These are phyloP conservation scores for Mimosa bimucronata DNA, from an alignment of 306 rosid species.

Conservation along the genomic window DNA sequence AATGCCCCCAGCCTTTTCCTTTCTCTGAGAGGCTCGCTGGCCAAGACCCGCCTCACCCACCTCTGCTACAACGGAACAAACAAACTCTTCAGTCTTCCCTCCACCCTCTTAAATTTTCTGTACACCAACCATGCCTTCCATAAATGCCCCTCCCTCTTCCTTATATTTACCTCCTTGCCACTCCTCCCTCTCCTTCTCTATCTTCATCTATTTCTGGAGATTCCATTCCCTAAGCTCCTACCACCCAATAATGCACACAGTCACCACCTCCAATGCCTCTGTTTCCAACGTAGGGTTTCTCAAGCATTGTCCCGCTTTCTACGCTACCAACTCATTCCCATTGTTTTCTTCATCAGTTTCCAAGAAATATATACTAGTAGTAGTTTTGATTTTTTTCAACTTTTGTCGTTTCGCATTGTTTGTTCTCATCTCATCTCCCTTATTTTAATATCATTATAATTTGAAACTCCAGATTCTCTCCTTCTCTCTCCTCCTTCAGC, in stretches of 20 bases:
- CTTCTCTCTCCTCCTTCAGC: constrained; percentile 34
- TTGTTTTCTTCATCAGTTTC: constrained; percentile 42
- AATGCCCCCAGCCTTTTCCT: constrained; percentile 3
- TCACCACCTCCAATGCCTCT: constrained; percentile 43
- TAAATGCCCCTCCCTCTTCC: constrained; percentile 45
- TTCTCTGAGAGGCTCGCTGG: constrained; percentile 34
- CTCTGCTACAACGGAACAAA: constrained; percentile 35
- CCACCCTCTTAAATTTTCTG: constrained; percentile 10
- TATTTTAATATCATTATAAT: constrained; percentile 35
- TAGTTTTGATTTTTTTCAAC: constrained; percentile 35
- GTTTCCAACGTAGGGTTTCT: constrained; percentile 45
- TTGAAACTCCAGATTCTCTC: constrained; percentile 50
- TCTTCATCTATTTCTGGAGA: not conserved
- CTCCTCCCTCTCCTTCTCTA: constrained; percentile 12
- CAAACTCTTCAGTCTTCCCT: not conserved
- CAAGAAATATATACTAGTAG: too few species aligned
- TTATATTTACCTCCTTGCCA: constrained; percentile 63
- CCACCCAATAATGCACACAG: not conserved
- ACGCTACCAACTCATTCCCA: constrained; percentile 44
- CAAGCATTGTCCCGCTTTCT: constrained; percentile 43
- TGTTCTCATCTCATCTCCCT: constrained; percentile 7
- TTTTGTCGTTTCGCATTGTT: constrained; percentile 56
- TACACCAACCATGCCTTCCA: constrained; percentile 46
- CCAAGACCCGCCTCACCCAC: constrained; percentile 41
- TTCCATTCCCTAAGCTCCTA: not conserved